A percentile compares a stretch with the other conserved stretches of the same genome.
Conservation (phyloP, 306 rosid genomes). For the Trifolium repens region DNA sequence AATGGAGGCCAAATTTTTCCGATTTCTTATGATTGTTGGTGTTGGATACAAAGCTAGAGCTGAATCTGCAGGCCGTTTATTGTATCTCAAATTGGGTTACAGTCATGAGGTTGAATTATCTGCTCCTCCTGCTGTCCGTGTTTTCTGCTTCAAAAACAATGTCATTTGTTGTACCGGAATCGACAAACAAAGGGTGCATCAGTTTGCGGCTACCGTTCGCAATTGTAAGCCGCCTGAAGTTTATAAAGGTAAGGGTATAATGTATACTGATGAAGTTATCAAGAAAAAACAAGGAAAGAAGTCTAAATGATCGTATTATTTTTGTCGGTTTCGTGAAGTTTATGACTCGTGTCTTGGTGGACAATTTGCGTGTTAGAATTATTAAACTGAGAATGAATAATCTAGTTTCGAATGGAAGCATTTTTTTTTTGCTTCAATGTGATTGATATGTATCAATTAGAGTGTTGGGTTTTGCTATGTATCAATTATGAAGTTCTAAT, state of each 20-base stretch:
- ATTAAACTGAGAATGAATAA: constrained; percentile 32
- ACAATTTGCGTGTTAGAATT: constrained; percentile 7
- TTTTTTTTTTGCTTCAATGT: constrained; percentile 3
- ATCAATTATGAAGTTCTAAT: neutral
- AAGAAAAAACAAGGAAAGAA: constrained; percentile 89
- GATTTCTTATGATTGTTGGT: constrained; percentile 83
- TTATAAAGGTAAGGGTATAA: constrained; percentile 93
- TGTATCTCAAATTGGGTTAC: constrained; percentile 83
- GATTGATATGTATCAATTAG: constrained; percentile 13
- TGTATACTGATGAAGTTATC: constrained; percentile 80
- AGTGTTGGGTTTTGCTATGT: too few relatives aligned
- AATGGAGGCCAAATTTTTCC: constrained; percentile 81
- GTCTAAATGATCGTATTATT: constrained; percentile 62
- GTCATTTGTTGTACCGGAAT: constrained; percentile 90
- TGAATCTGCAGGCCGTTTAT: constrained; percentile 71
- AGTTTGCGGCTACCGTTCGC: constrained; percentile 81
- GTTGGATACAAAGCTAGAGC: constrained; percentile 94
- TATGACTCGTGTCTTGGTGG: constrained; percentile 7
- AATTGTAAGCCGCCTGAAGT: constrained; percentile 88
- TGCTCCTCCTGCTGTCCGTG: constrained; percentile 83
- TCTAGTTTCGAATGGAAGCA: constrained; percentile 20
- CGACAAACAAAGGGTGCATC: constrained; percentile 85
- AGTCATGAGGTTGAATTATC: constrained; percentile 86
- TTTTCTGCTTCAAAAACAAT: constrained; percentile 89
- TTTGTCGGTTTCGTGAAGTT: neutral